These are phyloP conservation scores for Candida sakaeoensis DNA, from an alignment of 805 yeast genomes.

Conservation along the genomic window DNA sequence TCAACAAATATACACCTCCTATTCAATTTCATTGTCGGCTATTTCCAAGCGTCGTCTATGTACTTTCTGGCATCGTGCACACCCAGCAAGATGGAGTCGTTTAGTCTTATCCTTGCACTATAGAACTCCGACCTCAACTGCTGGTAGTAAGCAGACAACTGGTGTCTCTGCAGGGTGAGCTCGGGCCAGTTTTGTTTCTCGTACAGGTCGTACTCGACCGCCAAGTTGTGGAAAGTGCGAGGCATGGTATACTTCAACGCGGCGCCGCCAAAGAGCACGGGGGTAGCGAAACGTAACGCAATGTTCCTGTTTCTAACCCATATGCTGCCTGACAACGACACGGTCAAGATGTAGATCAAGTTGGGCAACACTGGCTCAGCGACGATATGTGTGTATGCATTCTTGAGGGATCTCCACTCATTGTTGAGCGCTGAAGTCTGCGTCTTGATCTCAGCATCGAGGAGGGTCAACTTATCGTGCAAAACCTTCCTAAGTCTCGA, in stretches of 20 bases:
- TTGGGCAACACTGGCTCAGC: constrained; percentile 56
- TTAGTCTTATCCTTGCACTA: constrained; percentile 11
- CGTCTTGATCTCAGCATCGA: constrained; percentile 43
- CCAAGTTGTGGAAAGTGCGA: constrained; percentile 35
- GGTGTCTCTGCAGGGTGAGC: constrained; percentile 23
- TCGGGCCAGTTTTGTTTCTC: constrained; percentile 32
- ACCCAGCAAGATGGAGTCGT: constrained; percentile 14
- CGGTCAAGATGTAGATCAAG: constrained; percentile 51
- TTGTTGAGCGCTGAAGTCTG: constrained; percentile 45
- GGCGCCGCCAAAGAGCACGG: constrained; percentile 46
- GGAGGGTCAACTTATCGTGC: constrained; percentile 32
- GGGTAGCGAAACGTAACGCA: constrained; percentile 49
- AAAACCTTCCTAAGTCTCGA: constrained; percentile 37
- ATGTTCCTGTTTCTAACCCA: constrained; percentile 44
- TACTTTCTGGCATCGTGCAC: constrained; percentile 26
- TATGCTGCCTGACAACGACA: constrained; percentile 55
- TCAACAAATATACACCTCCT: no score
- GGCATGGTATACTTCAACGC: constrained; percentile 51
- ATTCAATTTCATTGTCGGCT: no score
- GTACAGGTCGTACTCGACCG: constrained; percentile 17
- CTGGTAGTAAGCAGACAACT: constrained; percentile 10
- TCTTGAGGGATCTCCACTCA: constrained; percentile 32
- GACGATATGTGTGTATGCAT: constrained; percentile 32
- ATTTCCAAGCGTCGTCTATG: constrained; percentile 4
- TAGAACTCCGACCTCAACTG: constrained; percentile 14